Percentiles rank a stretch among this genome's conserved stretches.
These are phyloP conservation scores for Coriaria nepalensis DNA, from an alignment of 306 rosid species.

Conservation along the genomic window DNA sequence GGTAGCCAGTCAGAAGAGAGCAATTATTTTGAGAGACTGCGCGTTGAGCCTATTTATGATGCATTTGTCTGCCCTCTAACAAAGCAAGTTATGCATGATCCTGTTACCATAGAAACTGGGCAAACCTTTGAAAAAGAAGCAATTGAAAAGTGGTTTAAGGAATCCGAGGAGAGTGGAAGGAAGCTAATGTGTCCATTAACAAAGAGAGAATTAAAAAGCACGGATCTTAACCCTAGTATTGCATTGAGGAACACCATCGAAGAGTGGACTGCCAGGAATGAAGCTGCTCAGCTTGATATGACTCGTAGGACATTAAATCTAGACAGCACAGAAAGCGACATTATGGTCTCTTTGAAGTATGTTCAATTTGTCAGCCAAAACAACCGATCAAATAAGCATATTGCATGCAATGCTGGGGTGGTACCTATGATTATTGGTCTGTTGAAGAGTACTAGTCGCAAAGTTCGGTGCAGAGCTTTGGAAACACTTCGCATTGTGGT, in stretches of 20 bases:
- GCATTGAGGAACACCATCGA: slow-evolving; percentile 96
- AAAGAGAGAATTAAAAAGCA: slow-evolving; percentile 39
- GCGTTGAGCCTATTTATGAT: slow-evolving; percentile 84
- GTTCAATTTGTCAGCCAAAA: slow-evolving; percentile 63
- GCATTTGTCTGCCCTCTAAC: slow-evolving; percentile 85
- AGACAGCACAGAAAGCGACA: slow-evolving; percentile 60
- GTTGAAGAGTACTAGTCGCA: slow-evolving; percentile 72
- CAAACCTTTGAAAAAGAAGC: slow-evolving; percentile 91
- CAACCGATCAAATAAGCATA: slow-evolving; percentile 47
- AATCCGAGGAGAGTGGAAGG: slow-evolving; percentile 77
- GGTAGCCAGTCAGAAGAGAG: slow-evolving; percentile 90
- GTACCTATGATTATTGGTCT: slow-evolving; percentile 80
- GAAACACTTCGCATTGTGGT: slow-evolving; percentile 72
- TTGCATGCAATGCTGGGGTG: slow-evolving; percentile 59
- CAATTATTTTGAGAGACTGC: slow-evolving; percentile 51
- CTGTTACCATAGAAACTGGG: slow-evolving; percentile 80
- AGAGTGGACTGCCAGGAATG: slow-evolving; percentile 97
- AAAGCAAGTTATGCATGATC: slow-evolving; percentile 86
- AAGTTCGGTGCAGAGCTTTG: slow-evolving; percentile 70
- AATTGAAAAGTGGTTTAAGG: slow-evolving; percentile 92
- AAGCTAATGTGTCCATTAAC: slow-evolving; percentile 76
- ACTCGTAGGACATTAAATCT: slow-evolving; percentile 63
- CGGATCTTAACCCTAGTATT: slow-evolving; percentile 80
- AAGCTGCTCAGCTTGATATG: slow-evolving; percentile 85
- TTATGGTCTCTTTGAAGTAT: slow-evolving; percentile 52